Evolutionary conservation across 2,329 filamentous ascomycete genomes (phyloP).

Genomic region (Knufia fluminis): DNA sequence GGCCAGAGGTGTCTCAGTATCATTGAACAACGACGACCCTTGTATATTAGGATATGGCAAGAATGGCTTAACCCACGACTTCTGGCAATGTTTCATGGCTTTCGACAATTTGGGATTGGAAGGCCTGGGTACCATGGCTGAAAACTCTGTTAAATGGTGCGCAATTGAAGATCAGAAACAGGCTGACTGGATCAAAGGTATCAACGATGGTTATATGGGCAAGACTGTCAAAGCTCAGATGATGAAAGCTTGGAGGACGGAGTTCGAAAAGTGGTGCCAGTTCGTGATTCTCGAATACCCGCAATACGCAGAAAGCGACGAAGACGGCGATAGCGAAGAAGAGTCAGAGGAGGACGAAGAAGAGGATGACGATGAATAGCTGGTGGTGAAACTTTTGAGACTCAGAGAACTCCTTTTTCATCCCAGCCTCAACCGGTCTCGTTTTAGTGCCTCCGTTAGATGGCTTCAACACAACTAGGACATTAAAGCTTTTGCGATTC

Average conservation of each 20-base stretch:
- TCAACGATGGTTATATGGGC: conserved; percentile 66
- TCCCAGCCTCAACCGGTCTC: neutral
- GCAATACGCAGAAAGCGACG: conserved; percentile 23
- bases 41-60: conserved; percentile 76
- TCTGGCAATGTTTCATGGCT: conserved; percentile 85
- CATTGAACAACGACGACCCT: conserved; percentile 84
- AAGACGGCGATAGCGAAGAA: conserved; percentile 18
- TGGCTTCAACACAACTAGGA: too few species aligned
- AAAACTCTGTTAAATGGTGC: conserved; percentile 88
- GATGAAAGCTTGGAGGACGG: conserved; percentile 66
- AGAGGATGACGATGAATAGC: conserved; percentile 17
- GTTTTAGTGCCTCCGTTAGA: too few species aligned
- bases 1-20: conserved; percentile 72
- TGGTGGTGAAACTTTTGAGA: neutral
- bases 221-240: conserved; percentile 60
- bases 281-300: conserved; percentile 77
- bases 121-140: conserved; percentile 74
- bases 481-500: too few species aligned
- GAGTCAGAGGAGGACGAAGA: conserved; percentile 21
- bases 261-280: conserved; percentile 84
- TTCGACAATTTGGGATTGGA: conserved; percentile 87
- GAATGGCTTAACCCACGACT: conserved; percentile 80
- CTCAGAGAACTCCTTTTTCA: neutral
- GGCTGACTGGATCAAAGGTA: conserved; percentile 61
- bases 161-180: conserved; percentile 71